Evolutionary conservation across 768 basidiomycete genomes (phyloP).

Genomic region (Leccinum subtestaceum): DNA sequence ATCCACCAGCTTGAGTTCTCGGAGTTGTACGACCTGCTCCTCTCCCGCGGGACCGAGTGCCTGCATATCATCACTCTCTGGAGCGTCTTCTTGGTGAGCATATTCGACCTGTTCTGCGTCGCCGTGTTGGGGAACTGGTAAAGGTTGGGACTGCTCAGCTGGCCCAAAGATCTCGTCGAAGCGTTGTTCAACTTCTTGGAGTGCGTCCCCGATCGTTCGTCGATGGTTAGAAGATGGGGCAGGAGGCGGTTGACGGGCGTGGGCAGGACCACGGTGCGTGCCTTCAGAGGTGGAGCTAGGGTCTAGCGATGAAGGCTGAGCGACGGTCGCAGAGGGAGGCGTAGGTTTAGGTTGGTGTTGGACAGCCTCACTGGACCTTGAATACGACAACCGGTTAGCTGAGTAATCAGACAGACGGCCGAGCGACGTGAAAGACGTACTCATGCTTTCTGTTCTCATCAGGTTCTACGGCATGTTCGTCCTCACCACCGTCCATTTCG

Average conservation of each 20-base stretch:
- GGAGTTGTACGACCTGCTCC: conserved; percentile 77
- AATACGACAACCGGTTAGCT: background rate
- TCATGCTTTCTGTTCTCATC: conserved; percentile 10
- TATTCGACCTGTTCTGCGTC: conserved; percentile 68
- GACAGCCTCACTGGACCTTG: conserved; percentile 10
- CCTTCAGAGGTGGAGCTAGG: conserved; percentile 41
- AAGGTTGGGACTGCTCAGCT: conserved; percentile 32
- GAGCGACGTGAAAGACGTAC: conserved; percentile 13
- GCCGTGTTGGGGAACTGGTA: conserved; percentile 36
- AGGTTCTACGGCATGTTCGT: conserved; percentile 28
- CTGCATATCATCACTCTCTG: conserved; percentile 76
- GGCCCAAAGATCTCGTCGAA: conserved; percentile 74
- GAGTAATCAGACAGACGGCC: background rate
- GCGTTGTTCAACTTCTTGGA: conserved; percentile 76
- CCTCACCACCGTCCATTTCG: conserved; percentile 11
- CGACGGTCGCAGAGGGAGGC: background rate
- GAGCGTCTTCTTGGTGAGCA: conserved; percentile 53
- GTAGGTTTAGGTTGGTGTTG: conserved; percentile 9
- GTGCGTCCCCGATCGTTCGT: conserved; percentile 80
- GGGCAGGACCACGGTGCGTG: conserved; percentile 42
- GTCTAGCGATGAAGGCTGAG: conserved; percentile 15
- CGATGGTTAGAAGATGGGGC: conserved; percentile 47
- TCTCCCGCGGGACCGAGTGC: conserved; percentile 85
- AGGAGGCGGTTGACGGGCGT: conserved; percentile 39
- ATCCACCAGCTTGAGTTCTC: conserved; percentile 76